A percentile compares a stretch with the other conserved stretches of the same genome.
These are phyloP conservation scores for Rhypophila decipiens DNA, from an alignment of 495 filamentous ascomycete species.

Conservation along the genomic window DNA sequence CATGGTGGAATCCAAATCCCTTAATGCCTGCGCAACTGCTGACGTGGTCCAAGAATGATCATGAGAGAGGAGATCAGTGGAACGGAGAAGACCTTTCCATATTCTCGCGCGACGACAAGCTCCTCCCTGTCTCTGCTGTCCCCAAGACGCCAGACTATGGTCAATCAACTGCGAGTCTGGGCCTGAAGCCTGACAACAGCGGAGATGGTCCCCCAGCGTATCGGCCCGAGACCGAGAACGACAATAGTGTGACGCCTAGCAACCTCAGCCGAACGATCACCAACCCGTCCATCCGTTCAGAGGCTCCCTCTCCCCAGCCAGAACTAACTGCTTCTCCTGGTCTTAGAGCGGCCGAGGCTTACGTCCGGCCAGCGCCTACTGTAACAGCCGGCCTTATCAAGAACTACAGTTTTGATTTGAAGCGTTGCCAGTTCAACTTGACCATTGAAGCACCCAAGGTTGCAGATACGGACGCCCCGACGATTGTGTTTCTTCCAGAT, in stretches of 20 bases:
- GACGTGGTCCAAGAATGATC: slow-evolving; percentile 56
- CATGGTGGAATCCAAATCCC: not conserved
- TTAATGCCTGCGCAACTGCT: not conserved
- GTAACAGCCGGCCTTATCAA: slow-evolving; percentile 60
- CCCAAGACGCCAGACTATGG: slow-evolving; percentile 32
- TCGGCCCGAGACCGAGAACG: slow-evolving; percentile 42
- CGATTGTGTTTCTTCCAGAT: slow-evolving; percentile 80
- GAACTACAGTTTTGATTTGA: slow-evolving; percentile 71
- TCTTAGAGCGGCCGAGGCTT: slow-evolving; percentile 87
- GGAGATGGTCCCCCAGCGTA: no score
- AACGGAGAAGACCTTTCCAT: slow-evolving; percentile 97
- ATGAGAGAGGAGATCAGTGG: slow-evolving; percentile 90
- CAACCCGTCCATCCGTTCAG: slow-evolving; percentile 63
- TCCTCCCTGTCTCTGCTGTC: slow-evolving; percentile 50
- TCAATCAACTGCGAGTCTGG: slow-evolving; percentile 25
- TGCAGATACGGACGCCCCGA: slow-evolving; percentile 56
- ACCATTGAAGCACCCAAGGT: slow-evolving; percentile 49
- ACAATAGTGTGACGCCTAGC: slow-evolving; percentile 53
- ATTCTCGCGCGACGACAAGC: slow-evolving; percentile 71
- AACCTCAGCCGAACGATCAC: slow-evolving; percentile 70
- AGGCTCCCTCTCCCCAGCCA: slow-evolving; percentile 41
- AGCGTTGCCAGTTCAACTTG: slow-evolving; percentile 66
- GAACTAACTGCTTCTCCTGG: slow-evolving; percentile 57
- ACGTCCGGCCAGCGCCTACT: slow-evolving; percentile 78
- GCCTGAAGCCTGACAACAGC: slow-evolving; percentile 19